These are phyloP conservation scores for Aspergillus carlsbadensis DNA, from an alignment of 495 filamentous ascomycete species.

Conservation along the genomic window DNA sequence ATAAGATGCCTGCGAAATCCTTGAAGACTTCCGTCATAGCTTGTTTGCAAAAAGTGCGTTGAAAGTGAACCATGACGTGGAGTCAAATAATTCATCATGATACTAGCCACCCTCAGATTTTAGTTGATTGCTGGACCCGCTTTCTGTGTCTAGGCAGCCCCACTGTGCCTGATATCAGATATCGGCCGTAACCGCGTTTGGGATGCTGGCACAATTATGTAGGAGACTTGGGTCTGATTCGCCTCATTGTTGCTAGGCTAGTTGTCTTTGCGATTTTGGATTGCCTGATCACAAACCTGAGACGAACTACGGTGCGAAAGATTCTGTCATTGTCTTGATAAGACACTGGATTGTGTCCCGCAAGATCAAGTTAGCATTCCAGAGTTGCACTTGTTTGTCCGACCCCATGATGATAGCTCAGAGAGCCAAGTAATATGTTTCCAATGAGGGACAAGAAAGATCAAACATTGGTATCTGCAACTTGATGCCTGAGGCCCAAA, in stretches of 20 bases:
- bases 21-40: not conserved
- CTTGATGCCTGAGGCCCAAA: conserved; percentile 1
- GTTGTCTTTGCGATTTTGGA: no score
- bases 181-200: not conserved
- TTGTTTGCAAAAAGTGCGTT: not conserved
- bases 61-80: conserved; percentile 8
- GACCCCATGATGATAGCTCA: no score
- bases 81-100: conserved; percentile 2
- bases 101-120: conserved; percentile 2
- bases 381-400: no score
- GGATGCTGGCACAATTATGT: not conserved
- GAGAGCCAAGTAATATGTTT: no score
- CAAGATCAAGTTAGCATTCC: no score
- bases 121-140: conserved; percentile 12
- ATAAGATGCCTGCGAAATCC: not conserved
- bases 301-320: no score
- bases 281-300: no score
- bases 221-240: not conserved
- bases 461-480: no score
- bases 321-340: no score
- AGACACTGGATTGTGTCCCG: no score
- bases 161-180: conserved; percentile 11
- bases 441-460: no score
- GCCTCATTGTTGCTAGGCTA: no score
- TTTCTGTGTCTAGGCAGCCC: conserved; percentile 13